Percentiles rank a stretch among this genome's conserved stretches.
Evolutionary conservation across 2,329 filamentous ascomycete genomes (phyloP).

Genomic region (Fusarium sp.): DNA sequence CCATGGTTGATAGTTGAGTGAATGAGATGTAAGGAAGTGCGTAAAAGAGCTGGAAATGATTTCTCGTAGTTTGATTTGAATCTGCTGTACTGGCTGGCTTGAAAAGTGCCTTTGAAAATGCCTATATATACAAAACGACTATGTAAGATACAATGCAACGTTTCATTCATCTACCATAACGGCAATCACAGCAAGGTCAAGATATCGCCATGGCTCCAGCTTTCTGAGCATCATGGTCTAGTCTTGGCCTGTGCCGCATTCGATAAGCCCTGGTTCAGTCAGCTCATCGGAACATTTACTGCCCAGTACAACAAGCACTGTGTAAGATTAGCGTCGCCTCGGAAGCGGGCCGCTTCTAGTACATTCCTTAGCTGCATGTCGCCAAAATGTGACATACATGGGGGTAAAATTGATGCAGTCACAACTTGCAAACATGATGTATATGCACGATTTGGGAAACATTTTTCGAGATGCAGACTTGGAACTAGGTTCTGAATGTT

Average conservation of each 20-base stretch:
- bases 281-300: neutral
- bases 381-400: neutral
- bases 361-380: neutral
- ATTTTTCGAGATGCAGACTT: neutral
- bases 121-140: neutral
- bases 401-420: neutral
- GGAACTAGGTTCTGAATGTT: neutral
- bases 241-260: neutral
- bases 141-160: neutral
- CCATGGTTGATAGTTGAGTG: neutral
- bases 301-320: neutral
- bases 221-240: neutral
- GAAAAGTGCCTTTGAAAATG: neutral
- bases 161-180: neutral
- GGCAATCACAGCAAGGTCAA: neutral
- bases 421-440: neutral
- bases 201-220: fast-evolving
- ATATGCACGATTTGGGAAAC: neutral
- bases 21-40: fast-evolving
- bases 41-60: neutral
- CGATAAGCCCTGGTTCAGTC: neutral
- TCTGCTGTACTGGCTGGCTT: neutral
- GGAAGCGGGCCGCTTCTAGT: neutral
- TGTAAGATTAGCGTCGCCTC: neutral
- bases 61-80: neutral